Evolutionary conservation across 257 asterid species (phyloP).

Genomic region (Solanum chilense): DNA sequence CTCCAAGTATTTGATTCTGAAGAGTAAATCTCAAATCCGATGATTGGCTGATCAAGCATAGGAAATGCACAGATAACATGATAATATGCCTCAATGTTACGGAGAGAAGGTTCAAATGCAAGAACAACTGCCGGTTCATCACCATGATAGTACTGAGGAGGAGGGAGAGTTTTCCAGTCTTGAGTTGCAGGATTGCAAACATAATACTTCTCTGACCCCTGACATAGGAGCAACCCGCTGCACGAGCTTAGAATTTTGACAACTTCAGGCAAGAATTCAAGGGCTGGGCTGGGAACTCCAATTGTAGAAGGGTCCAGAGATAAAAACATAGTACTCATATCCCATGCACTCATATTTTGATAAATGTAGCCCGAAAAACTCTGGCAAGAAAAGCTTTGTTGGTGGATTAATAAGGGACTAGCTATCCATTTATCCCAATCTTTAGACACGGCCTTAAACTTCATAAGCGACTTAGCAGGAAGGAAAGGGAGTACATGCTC

Average conservation of each 20-base stretch:
- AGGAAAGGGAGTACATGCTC: constrained; percentile 29
- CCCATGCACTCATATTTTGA: neutral
- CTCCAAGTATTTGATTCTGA: constrained; percentile 21
- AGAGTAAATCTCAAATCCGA: constrained; percentile 29
- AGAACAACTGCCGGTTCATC: constrained; percentile 18
- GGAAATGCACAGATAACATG: constrained; percentile 22
- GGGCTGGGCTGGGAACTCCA: constrained; percentile 24
- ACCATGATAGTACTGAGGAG: constrained; percentile 14
- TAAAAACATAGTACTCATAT: neutral
- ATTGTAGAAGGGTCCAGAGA: constrained; percentile 9
- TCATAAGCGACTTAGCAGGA: constrained; percentile 36
- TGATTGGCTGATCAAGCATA: neutral
- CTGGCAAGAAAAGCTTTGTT: constrained; percentile 26
- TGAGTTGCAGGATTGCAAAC: constrained; percentile 39
- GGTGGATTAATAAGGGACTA: constrained; percentile 23
- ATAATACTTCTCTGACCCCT: constrained; percentile 8
- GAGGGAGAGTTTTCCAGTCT: constrained; percentile 23
- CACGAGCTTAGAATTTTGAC: constrained; percentile 18
- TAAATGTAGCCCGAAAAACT: constrained; percentile 33
- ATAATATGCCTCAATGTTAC: constrained; percentile 19
- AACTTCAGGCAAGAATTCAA: constrained; percentile 12
- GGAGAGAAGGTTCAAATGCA: constrained; percentile 26
- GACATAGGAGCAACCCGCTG: constrained; percentile 33
- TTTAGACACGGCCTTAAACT: constrained; percentile 32
- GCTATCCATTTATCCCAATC: constrained; percentile 31